Conservation (phyloP, 352 stramenopile genomes). For the Thalassiosira livingstoniorum region DNA sequence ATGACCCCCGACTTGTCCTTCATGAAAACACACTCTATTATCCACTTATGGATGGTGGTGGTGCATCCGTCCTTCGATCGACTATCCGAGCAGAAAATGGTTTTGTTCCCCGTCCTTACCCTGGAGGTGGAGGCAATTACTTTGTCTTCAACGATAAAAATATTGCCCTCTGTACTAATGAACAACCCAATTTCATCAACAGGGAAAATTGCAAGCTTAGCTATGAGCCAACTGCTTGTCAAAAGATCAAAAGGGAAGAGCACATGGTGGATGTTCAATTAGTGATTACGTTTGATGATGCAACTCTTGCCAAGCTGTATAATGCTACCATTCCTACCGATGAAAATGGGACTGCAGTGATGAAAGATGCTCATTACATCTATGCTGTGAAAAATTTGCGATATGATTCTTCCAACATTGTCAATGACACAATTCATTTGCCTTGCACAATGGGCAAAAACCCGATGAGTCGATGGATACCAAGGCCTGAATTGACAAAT, state of each 20-base stretch:
- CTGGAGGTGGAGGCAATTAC: neutral
- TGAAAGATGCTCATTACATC: neutral
- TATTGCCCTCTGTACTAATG: conserved; percentile 46
- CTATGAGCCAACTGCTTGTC: conserved; percentile 34
- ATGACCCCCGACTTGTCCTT: conserved; percentile 22
- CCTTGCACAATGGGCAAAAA: neutral
- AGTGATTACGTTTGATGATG: conserved; percentile 36
- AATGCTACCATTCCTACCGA: neutral
- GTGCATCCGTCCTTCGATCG: neutral
- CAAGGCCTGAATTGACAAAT: neutral
- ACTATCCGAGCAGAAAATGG: neutral
- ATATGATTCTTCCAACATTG: conserved; percentile 1
- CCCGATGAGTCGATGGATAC: neutral
- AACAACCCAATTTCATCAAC: conserved; percentile 41
- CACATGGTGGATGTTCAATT: conserved; percentile 19
- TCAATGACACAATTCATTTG: neutral
- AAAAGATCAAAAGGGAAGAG: neutral
- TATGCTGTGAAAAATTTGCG: neutral
- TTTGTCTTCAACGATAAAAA: conserved; percentile 39
- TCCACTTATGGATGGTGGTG: conserved; percentile 1
- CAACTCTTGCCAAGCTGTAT: conserved; percentile 21
- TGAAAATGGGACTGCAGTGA: neutral
- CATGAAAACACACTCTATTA: conserved; percentile 12
- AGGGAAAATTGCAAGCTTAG: conserved; percentile 31
- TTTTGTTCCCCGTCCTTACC: neutral